Base-by-base conservation (phyloP, 2,329 filamentous ascomycete genomes). In the Ascochyta koolunga region DNA sequence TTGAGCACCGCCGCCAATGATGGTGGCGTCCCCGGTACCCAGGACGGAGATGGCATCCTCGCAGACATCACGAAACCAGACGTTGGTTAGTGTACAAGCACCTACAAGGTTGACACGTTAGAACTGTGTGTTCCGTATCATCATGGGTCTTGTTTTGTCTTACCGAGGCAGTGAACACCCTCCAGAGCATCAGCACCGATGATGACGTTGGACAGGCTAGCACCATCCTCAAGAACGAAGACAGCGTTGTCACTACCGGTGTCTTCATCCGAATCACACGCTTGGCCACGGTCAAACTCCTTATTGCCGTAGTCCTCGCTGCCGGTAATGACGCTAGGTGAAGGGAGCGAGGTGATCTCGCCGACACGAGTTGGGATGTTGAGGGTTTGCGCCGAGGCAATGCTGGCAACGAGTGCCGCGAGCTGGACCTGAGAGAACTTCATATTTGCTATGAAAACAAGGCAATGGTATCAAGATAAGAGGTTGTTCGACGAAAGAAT, bases 171-270 rank as follows among this genome's bases (percentile, higher is more conserved):
- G 70, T 82, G 80, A 31, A 82, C 77, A 45, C 79, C 80, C 73
- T 72, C 81, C 31, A 77, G 75, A 56, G 82, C 74, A 53, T 79
- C 76, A n/a, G 74, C 70, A 4, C 81, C 80, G 46, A 83, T 83
- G 64, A 83, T 82, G 65, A 80, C 80, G 62, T 83, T 83, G 59
- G 76, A 78, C 24, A 83, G 70, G 22, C 76, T 78, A 8, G 79
- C 81, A 15, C 81, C 81, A 27, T 76, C 67, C 59, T 79, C 69
- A 29, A 83, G 76, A 52, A 82, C 72, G 73, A 83, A 83, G 58
- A 83, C 80, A 36, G 81, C 78, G 37, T 79, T 66, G 25, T 49
- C 39, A 29, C 61, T 64, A 18, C 63, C 63, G 40, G 63, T 67
- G 33, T 67, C 64, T 9, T 50, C 48, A 32, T 67, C 64, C 11